Conservation (phyloP, 208 protist species). For the Leishmania aethiopica region DNA sequence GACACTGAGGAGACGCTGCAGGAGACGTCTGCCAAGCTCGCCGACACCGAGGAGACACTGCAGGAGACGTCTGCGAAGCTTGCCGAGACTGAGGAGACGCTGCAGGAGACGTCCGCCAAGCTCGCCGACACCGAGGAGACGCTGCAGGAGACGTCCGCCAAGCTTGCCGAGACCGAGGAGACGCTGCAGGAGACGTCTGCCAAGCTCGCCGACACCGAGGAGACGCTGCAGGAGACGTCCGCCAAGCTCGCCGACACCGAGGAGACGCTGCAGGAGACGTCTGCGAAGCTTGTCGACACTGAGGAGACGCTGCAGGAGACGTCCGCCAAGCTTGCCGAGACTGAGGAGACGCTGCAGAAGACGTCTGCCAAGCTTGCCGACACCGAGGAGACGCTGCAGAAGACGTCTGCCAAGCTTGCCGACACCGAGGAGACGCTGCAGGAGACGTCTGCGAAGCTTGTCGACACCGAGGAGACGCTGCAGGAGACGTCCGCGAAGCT, state of each 20-base stretch:
- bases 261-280: background rate
- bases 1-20: too few species aligned
- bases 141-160: background rate
- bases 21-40: too few species aligned
- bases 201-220: background rate
- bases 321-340: background rate
- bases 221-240: background rate
- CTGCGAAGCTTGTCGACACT: background rate
- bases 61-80: too few species aligned
- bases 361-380: background rate
- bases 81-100: too few species aligned
- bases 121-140: background rate
- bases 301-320: background rate
- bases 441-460: background rate
- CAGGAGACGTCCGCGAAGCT: conserved; percentile 33
- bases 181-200: background rate
- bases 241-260: background rate
- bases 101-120: background rate
- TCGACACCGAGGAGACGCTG: conserved; percentile 11
- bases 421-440: background rate
- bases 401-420: background rate
- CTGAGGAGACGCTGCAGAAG: background rate
- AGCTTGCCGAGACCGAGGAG: background rate
- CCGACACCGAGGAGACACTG: too few species aligned
- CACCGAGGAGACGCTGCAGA: background rate